Evolutionary conservation across 768 basidiomycete species (phyloP), one percentile per base, ranked within the genome.

Genomic region (Phallus indusiatus): DNA sequence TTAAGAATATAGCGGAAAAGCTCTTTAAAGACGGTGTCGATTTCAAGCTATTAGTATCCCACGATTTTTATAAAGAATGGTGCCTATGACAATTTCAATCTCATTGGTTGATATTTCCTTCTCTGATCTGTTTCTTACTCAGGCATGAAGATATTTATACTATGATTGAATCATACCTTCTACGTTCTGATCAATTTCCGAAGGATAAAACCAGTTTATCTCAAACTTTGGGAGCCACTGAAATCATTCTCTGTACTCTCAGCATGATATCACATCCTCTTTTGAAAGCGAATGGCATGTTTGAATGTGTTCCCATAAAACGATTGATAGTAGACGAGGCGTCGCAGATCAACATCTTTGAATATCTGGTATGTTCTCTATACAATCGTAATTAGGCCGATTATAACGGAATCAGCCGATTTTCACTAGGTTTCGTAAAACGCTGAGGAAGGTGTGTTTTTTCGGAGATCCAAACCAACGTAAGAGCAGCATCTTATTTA

Each of bases 1-100:
- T 92, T 20, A 91, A 90, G 70, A 92, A 93, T 64, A 91, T 93
- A 72, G 90, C 88, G 55, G 86, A 88, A 66, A 89, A 90, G 72
- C 72, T 93, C 17, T 69, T 74, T n/a, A 69, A 76, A 8, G 73
- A 79, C 66, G 76, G 72, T 0, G 48, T 63, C 2, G 63, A 78
- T 9, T 93, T 83, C 79, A 82, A 74, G 61, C 74, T 93, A 1
- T 67, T 92, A 2, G 85, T 91, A n/a, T 85, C 90, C 0, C 71
- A 65, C 71, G 80, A 84, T 0, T 93, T 91, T 66, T 77, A 81
- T 63, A 69, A 68, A 67, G 77, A 75, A 60, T 90, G 89, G 88
- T 88, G 64, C 67, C 4, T 46, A 52, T 59, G 48, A 5, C 28
- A 10, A 53, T 1, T 53, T 18, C 42, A 24, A 9, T 28, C n/a